Evolutionary conservation across 1,284 basidiomycete species (phyloP).

Genomic region (Ceraceosorus guamensis): DNA sequence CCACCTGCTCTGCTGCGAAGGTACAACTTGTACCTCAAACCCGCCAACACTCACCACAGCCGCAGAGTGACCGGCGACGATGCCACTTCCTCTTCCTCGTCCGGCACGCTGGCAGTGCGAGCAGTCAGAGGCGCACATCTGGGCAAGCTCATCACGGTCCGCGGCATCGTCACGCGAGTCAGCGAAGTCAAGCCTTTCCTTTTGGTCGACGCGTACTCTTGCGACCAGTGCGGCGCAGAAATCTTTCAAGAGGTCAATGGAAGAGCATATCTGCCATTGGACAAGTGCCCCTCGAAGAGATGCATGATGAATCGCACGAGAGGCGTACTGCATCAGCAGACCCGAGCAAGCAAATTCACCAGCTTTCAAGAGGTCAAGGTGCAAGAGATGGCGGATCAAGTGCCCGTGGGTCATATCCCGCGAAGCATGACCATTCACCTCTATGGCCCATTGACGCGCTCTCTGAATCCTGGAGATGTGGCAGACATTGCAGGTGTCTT

Average conservation of each 20-base stretch:
- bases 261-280: slow-evolving; percentile 81
- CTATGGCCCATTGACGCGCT: slow-evolving; percentile 78
- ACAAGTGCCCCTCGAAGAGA: slow-evolving; percentile 62
- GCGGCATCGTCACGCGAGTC: slow-evolving; percentile 95
- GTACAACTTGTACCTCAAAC: slow-evolving; percentile 92
- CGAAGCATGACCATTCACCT: slow-evolving; percentile 95
- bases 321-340: slow-evolving; percentile 95
- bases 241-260: slow-evolving; percentile 97
- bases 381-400: slow-evolving; percentile 99
- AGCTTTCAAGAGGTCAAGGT: slow-evolving; percentile 99
- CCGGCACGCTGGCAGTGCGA: slow-evolving; percentile 67
- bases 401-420: slow-evolving; percentile 97
- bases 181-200: slow-evolving; percentile 97
- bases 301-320: slow-evolving; percentile 81
- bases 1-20: slow-evolving; percentile 82
- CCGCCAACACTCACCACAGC: slow-evolving; percentile 60
- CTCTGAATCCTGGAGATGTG: slow-evolving; percentile 91
- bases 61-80: too few species aligned
- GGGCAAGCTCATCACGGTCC: slow-evolving; percentile 86
- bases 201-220: slow-evolving; percentile 95
- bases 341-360: slow-evolving; percentile 89
- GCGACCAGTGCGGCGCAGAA: slow-evolving; percentile 94
- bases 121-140: slow-evolving; percentile 78
- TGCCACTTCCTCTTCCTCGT: too few species aligned
- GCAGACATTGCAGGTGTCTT: slow-evolving; percentile 85